phyloP scores from a whole-genome alignment of 208 protist species.

The Borovskyia barvae region DNA sequence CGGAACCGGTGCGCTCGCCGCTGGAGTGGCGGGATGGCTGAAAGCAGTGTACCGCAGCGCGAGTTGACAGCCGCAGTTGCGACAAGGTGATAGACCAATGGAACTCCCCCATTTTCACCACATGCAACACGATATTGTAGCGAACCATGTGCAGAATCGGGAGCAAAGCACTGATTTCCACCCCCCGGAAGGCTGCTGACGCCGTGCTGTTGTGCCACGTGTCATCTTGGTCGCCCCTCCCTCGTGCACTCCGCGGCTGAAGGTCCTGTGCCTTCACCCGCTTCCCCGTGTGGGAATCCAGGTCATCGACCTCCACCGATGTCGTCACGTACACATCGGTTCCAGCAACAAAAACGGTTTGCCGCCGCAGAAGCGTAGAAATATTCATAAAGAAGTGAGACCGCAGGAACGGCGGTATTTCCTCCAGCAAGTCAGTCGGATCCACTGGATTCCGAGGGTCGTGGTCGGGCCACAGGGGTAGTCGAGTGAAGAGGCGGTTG shows the following conservation, averaged over 20 bases:
- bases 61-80: conserved; percentile 46
- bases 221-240: too few relatives aligned
- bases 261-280: too few relatives aligned
- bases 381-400: conserved; percentile 73
- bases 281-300: conserved; percentile 42
- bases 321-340: conserved; percentile 74
- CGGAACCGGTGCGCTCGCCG: not conserved
- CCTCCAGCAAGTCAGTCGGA: conserved; percentile 2
- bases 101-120: conserved; percentile 49
- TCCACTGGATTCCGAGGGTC: not conserved
- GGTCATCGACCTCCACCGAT: conserved; percentile 43
- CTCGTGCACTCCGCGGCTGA: too few relatives aligned
- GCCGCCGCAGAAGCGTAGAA: conserved; percentile 59
- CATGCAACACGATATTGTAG: conserved; percentile 61
- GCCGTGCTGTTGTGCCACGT: not conserved
- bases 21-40: not conserved
- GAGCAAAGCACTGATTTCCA: too few relatives aligned
- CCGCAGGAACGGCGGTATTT: conserved; percentile 9
- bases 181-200: too few relatives aligned
- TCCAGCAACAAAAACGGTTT: conserved; percentile 34
- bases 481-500: conserved; percentile 60
- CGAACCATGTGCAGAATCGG: conserved; percentile 50
- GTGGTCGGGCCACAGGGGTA: conserved; percentile 13
- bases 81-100: conserved; percentile 57
- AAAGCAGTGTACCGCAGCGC: not conserved